A percentile compares a stretch with the other conserved stretches of the same genome.
phyloP scores from a whole-genome alignment of 169 alveolate genomes.

The Eimeria sp. region DNA sequence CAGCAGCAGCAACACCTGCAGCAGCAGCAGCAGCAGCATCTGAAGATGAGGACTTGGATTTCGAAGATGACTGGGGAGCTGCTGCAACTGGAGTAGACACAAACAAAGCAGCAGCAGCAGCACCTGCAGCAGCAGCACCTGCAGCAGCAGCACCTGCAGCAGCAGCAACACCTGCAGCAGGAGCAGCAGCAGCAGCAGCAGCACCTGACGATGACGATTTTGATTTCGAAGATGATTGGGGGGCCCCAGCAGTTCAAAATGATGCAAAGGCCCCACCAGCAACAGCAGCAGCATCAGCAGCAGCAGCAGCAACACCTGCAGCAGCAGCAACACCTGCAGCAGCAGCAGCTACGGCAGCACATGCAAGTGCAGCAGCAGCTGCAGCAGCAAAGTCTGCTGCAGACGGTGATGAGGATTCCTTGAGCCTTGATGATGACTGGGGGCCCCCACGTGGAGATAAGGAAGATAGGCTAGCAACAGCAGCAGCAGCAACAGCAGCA shows the following conservation, averaged over 20 bases:
- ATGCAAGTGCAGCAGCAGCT: neutral
- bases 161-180: too few species aligned
- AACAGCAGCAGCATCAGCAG: too few species aligned
- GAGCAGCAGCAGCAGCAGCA: slow-evolving; percentile 19
- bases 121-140: neutral
- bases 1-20: too few species aligned
- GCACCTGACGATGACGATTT: neutral
- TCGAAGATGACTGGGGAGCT: neutral
- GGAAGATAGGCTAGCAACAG: neutral
- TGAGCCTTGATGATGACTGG: slow-evolving; percentile 10
- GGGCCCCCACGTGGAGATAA: neutral
- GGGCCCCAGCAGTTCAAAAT: neutral
- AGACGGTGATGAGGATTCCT: neutral
- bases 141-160: neutral
- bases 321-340: too few species aligned
- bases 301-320: too few species aligned
- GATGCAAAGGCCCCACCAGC: too few species aligned
- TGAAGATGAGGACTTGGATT: neutral
- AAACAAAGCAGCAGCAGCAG: too few species aligned
- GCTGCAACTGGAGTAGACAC: neutral
- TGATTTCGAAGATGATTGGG: neutral
- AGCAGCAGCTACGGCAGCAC: neutral
- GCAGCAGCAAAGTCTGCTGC: slow-evolving; percentile 12
- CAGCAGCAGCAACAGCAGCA: neutral
- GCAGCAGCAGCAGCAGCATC: neutral